These are phyloP conservation scores for Lodderomyces oxycetoniae DNA, from an alignment of 1,139 yeast genomes.

Conservation along the genomic window DNA sequence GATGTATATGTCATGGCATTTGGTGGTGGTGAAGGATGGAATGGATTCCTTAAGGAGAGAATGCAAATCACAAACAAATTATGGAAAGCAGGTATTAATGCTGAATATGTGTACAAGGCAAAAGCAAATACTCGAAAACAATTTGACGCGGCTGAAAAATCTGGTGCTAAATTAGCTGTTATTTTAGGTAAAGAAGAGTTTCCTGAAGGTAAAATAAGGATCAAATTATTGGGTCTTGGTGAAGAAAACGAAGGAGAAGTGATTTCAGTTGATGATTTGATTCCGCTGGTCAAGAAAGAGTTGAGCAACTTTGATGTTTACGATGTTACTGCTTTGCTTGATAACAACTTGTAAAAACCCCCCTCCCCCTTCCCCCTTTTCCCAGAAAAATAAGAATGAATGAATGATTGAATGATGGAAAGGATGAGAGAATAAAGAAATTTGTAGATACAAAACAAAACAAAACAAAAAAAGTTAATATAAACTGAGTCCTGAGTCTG, in stretches of 20 bases:
- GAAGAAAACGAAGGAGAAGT: constrained; percentile 83
- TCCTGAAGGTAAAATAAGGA: constrained; percentile 73
- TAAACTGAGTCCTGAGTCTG: too few relatives aligned
- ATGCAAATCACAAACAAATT: constrained; percentile 75
- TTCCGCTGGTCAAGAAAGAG: constrained; percentile 50
- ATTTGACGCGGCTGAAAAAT: constrained; percentile 94
- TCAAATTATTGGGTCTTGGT: constrained; percentile 85
- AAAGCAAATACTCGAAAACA: constrained; percentile 94
- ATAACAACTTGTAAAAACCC: constrained; percentile 1
- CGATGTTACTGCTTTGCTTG: constrained; percentile 41
- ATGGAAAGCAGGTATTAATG: constrained; percentile 85
- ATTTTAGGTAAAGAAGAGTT: constrained; percentile 94
- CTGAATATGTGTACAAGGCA: constrained; percentile 86
- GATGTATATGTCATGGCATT: constrained; percentile 96
- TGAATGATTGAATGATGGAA: too few relatives aligned
- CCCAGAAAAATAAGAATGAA: not conserved
- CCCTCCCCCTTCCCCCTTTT: not conserved
- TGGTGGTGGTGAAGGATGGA: constrained; percentile 97
- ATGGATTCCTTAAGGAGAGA: constrained; percentile 85
- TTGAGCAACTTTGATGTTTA: constrained; percentile 43
- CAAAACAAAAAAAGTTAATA: not conserved
- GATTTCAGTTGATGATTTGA: constrained; percentile 56
- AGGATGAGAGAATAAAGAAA: too few relatives aligned
- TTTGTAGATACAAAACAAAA: too few relatives aligned
- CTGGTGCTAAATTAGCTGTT: constrained; percentile 87